A percentile compares a stretch with the other conserved stretches of the same genome.
phyloP scores from a whole-genome alignment of 345 rosid genomes.

The Citrus trifoliata region DNA sequence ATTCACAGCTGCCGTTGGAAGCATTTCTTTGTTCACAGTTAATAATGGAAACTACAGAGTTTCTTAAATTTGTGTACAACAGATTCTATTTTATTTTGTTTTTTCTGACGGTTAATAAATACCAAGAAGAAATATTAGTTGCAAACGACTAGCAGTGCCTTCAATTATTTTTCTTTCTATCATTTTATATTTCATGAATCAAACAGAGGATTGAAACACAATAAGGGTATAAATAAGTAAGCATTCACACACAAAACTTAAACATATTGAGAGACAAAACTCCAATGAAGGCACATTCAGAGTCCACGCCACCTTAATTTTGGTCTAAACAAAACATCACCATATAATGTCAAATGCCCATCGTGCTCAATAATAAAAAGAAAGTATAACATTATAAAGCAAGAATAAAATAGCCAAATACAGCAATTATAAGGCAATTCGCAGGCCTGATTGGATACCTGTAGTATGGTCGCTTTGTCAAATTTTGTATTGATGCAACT shows the following conservation, averaged over 20 bases:
- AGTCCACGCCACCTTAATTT: no score
- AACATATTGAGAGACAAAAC: neutral
- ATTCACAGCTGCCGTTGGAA: neutral
- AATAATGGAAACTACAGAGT: no score
- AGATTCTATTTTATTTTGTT: no score
- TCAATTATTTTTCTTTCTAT: neutral
- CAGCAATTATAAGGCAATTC: neutral
- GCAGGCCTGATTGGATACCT: no score
- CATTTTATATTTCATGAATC: neutral
- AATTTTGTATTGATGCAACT: neutral
- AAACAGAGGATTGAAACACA: neutral
- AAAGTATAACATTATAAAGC: neutral
- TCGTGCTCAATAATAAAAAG: neutral
- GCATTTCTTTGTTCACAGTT: neutral
- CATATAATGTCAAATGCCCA: neutral
- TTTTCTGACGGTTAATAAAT: no score
- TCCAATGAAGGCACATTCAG: neutral
- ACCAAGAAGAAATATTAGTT: no score
- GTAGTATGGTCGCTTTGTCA: neutral
- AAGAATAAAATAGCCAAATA: neutral
- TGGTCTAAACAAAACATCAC: neutral
- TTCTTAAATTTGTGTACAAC: no score
- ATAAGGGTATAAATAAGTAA: neutral
- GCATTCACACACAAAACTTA: neutral
- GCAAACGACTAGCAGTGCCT: no score